Percentiles rank a stretch among this genome's conserved stretches.
These are phyloP conservation scores for Centrapalus pauciflorus DNA, from an alignment of 129 eudicot genomes.

Conservation along the genomic window DNA sequence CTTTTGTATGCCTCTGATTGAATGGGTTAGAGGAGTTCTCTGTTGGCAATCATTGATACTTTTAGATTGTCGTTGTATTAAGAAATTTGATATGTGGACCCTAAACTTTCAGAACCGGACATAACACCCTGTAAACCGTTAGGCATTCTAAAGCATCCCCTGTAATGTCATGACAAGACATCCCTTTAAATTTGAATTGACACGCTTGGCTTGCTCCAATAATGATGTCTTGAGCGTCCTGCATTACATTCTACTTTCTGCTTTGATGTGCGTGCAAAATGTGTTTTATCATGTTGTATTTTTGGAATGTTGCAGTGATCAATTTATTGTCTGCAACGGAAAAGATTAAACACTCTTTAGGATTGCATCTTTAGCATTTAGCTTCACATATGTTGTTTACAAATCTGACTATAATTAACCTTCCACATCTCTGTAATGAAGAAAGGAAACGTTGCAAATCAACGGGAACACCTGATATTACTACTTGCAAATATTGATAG, in stretches of 20 bases:
- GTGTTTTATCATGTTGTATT: neutral
- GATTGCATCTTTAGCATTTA: slow-evolving; percentile 2
- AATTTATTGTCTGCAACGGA: neutral
- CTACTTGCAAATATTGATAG: slow-evolving; percentile 92
- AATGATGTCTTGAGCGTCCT: neutral
- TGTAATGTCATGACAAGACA: neutral
- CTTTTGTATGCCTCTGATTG: neutral
- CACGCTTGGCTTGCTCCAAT: neutral
- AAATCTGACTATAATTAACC: slow-evolving; percentile 20
- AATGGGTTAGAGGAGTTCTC: neutral
- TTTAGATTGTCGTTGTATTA: neutral
- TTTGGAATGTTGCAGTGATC: neutral
- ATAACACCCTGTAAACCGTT: neutral
- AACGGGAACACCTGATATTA: slow-evolving; percentile 90
- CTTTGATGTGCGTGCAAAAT: neutral
- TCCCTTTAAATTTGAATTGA: neutral
- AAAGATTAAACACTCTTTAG: neutral
- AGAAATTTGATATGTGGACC: neutral
- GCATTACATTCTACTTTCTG: neutral
- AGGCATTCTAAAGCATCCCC: neutral
- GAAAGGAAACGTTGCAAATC: slow-evolving; percentile 99
- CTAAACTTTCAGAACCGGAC: neutral
- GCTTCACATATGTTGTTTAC: neutral
- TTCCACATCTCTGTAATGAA: slow-evolving; percentile 32
- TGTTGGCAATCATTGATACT: neutral